Percentiles rank a stretch among this genome's conserved stretches.
These are phyloP conservation scores for Brassica nigra DNA, from an alignment of 345 rosid species.

Conservation along the genomic window DNA sequence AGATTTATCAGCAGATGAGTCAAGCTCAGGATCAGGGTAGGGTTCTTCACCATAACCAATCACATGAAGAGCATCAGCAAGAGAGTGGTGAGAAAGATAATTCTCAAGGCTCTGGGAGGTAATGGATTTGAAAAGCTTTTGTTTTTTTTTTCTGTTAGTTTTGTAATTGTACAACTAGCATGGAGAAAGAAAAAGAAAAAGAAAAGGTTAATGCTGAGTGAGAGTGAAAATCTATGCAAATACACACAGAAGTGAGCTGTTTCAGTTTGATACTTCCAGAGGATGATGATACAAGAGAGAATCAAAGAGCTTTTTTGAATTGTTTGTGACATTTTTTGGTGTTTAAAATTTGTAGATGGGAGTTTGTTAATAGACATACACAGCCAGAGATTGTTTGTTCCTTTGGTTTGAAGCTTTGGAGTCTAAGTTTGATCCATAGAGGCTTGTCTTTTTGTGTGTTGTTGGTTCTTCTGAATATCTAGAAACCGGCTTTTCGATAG, in stretches of 20 bases:
- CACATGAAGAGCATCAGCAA: conserved; percentile 52
- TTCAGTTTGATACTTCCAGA: conserved; percentile 25
- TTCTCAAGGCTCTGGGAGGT: conserved; percentile 85
- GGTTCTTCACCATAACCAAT: conserved; percentile 47
- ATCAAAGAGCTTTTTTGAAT: conserved; percentile 9
- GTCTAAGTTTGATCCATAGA: conserved; percentile 49
- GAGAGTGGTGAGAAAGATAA: conserved; percentile 68
- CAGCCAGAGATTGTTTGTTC: conserved; percentile 51
- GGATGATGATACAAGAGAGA: conserved; percentile 23
- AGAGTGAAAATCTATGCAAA: conserved; percentile 49
- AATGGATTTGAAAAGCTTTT: conserved; percentile 37
- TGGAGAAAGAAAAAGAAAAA: conserved; percentile 38
- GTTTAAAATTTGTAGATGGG: conserved; percentile 67
- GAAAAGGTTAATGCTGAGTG: conserved; percentile 38
- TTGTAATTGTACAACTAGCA: conserved; percentile 54
- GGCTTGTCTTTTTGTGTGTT: conserved; percentile 51
- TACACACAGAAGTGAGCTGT: conserved; percentile 46
- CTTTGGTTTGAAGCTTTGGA: conserved; percentile 36
- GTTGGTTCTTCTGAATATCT: conserved; percentile 55
- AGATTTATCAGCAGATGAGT: conserved; percentile 91
- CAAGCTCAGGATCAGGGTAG: conserved; percentile 48
- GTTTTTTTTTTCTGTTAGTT: conserved; percentile 40
- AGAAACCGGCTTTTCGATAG: conserved; percentile 36
- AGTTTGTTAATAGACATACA: conserved; percentile 34
- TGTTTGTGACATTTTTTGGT: conserved; percentile 31